A percentile compares a stretch with the other conserved stretches of the same genome.
Evolutionary conservation across 2,329 filamentous ascomycete species (phyloP).

Genomic region (Pyricularia sp.): DNA sequence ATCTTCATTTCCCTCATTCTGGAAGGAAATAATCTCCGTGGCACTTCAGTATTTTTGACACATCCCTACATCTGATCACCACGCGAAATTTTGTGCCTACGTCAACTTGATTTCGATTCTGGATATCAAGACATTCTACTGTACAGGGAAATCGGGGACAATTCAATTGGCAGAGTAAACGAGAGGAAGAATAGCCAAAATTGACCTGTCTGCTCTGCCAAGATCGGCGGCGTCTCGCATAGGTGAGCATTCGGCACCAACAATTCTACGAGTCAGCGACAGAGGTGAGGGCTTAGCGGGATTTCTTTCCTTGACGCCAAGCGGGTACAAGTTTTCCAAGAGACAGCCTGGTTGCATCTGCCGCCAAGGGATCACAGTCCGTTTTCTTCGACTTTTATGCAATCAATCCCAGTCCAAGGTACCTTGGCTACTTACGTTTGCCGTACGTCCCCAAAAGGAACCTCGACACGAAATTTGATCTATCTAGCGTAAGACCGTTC

Average conservation of each 20-base stretch:
- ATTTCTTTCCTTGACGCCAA: neutral
- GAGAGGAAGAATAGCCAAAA: too few relatives aligned
- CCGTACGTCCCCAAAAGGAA: neutral
- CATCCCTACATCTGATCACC: neutral
- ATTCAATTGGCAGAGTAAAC: too few relatives aligned
- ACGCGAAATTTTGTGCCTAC: neutral
- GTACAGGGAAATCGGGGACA: too few relatives aligned
- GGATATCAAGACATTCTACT: too few relatives aligned
- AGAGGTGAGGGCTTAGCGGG: neutral
- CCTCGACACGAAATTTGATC: neutral
- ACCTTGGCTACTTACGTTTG: too few relatives aligned
- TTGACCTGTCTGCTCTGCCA: neutral
- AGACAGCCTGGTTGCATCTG: neutral
- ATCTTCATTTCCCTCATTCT: neutral
- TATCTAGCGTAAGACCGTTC: neutral
- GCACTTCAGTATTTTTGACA: neutral
- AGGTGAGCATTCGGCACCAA: neutral
- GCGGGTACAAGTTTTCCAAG: neutral
- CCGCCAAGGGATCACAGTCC: neutral
- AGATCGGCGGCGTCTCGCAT: neutral
- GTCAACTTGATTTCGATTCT: neutral
- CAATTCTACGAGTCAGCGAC: neutral
- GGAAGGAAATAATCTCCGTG: constrained; percentile 3
- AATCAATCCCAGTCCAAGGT: neutral
- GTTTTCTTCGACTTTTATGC: neutral